Base-by-base conservation (phyloP, 495 filamentous ascomycete species). In the Aspergillus incahuasiensis region DNA sequence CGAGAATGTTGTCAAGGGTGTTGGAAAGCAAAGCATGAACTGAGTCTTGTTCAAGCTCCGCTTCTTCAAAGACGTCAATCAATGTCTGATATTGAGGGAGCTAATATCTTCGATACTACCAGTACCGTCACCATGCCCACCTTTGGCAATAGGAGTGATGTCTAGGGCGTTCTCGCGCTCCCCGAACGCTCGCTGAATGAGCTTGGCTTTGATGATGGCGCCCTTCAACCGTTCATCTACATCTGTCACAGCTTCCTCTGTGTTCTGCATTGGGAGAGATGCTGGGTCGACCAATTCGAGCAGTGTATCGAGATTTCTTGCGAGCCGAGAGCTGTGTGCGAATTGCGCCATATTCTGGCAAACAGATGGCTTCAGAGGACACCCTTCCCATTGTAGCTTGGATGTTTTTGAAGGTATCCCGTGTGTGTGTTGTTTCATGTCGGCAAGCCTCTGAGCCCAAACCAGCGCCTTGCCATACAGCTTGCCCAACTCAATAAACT, bases 161-260 rank as follows among this genome's bases (percentile, higher is more conserved):
- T 63, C 66, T 1, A 63, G 53, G 6, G 60, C 42, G 21, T 72
- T 66, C 56, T 71, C 69, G 32, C 63, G 66, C 59, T 90, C 88
- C 0, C 86, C 85, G 15, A 87, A 72, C 21, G 87, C 76, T 39
- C 82, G 82, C 70, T 91, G 87, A 42, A 96, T 86, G 45, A 97
- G 79, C 67, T 89, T 92, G 1, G 79, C 78, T 64, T 92, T 92
- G n/a, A 84, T 82, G 49, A 85, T 74, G 9, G 90, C 91, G 58
- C 86, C 80, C 71, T 87, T 90, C 48, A 94, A 59, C 32, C 91
- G 78, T 66, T 94, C 89, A 59, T 97, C 91, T 56, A 91, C 88
- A 61, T 92, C 89, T 21, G 85, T 83, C 18, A 96, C 88, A 5
- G 87, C 84, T 42, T 92, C 90, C 60, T 96, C 91, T 1, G 79